Percentiles rank a stretch among this genome's conserved stretches.
Evolutionary conservation across 768 basidiomycete species (phyloP).

Genomic region (Piloderma croceum): DNA sequence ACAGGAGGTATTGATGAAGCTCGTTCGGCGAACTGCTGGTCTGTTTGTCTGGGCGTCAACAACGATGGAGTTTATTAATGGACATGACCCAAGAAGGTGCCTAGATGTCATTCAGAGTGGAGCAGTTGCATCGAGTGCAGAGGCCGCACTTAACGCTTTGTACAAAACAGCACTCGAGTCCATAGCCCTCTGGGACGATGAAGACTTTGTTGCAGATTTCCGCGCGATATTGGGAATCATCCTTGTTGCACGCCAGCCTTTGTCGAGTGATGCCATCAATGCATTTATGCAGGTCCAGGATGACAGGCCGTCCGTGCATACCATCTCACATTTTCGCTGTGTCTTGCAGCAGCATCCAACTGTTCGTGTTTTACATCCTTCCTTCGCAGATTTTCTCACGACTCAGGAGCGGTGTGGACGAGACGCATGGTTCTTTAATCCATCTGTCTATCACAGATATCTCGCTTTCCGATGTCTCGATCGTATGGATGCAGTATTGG

Average conservation of each 20-base stretch:
- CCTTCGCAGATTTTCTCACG: conserved; percentile 28
- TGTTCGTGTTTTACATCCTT: conserved; percentile 26
- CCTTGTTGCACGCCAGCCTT: conserved; percentile 24
- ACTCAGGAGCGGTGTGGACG: conserved; percentile 21
- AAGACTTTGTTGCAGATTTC: conserved; percentile 23
- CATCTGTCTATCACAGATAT: neutral
- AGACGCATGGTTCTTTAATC: conserved; percentile 9
- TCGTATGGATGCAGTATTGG: conserved; percentile 11
- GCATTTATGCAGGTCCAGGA: conserved; percentile 15
- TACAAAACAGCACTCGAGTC: conserved; percentile 28
- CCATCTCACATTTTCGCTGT: conserved; percentile 20
- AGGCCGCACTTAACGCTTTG: conserved; percentile 24
- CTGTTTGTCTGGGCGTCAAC: conserved; percentile 30
- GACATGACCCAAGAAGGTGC: neutral
- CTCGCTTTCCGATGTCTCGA: conserved; percentile 20
- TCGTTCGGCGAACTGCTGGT: conserved; percentile 11
- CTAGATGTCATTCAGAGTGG: neutral
- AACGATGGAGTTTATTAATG: conserved; percentile 10
- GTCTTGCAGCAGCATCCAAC: conserved; percentile 14
- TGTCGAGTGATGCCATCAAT: conserved; percentile 22
- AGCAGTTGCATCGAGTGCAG: conserved; percentile 16
- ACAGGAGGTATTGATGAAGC: conserved; percentile 8
- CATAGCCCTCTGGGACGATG: conserved; percentile 25
- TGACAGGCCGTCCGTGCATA: too few species aligned
- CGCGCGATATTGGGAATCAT: conserved; percentile 27